These are phyloP conservation scores for apple (Malus domestica) DNA, from an alignment of 306 rosid species.

Conservation along the genomic window DNA sequence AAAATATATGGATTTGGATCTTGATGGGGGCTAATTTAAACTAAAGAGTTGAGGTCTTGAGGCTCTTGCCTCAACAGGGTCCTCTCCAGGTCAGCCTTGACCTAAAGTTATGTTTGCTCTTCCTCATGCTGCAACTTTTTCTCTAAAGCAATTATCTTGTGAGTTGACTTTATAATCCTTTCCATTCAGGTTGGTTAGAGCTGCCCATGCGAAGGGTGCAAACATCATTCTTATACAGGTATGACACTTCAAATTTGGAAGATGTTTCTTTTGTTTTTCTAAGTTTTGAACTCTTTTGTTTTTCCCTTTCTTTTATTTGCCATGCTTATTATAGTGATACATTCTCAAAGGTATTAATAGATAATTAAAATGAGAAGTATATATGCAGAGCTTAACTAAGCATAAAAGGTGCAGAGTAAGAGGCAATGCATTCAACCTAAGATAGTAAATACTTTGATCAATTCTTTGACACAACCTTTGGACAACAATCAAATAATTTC, in stretches of 20 bases:
- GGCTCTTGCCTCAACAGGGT: background rate
- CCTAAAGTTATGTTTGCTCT: background rate
- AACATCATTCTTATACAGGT: constrained; percentile 89
- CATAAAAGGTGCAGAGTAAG: background rate
- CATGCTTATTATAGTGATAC: background rate
- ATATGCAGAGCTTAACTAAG: background rate
- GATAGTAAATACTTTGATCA: background rate
- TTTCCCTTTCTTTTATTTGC: background rate
- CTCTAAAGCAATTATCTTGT: background rate
- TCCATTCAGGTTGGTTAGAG: constrained; percentile 71
- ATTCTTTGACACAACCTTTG: background rate
- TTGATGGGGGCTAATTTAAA: background rate
- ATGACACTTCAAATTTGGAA: background rate
- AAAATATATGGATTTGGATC: background rate
- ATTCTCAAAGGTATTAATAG: background rate
- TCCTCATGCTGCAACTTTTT: background rate
- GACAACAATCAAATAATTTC: background rate
- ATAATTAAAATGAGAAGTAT: background rate
- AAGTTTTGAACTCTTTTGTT: too few species aligned
- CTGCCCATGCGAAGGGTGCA: constrained; percentile 78
- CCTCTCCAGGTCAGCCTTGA: background rate
- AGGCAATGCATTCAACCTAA: background rate
- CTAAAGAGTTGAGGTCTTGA: background rate
- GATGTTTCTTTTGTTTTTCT: too few species aligned
- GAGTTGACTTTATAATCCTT: background rate